Percentiles rank a stretch among this genome's conserved stretches.
Evolutionary conservation across 179 eudicot genomes (phyloP).

Genomic region (Gypsophila paniculata): DNA sequence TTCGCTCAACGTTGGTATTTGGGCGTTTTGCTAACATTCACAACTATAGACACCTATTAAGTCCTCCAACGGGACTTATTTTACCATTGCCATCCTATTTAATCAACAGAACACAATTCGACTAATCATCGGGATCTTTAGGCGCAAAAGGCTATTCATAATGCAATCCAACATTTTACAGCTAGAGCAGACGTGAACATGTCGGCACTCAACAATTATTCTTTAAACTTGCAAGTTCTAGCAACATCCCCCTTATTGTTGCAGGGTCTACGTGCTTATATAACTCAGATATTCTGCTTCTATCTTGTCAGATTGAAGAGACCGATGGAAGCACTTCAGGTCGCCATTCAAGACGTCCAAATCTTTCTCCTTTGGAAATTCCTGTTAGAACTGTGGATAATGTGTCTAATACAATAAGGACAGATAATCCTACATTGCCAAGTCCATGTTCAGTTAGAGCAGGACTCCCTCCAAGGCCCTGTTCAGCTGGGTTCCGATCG

Average conservation of each 20-base stretch:
- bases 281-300: not conserved
- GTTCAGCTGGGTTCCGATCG: slow-evolving; percentile 33
- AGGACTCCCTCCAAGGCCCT: slow-evolving; percentile 37
- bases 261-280: not conserved
- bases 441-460: slow-evolving; percentile 31
- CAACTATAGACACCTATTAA: too few relatives aligned
- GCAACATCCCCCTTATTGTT: not conserved
- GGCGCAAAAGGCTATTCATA: not conserved
- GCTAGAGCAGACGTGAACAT: not conserved
- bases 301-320: slow-evolving; percentile 24
- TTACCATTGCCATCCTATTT: not conserved
- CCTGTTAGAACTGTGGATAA: slow-evolving; percentile 28
- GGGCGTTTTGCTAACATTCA: not conserved
- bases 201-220: not conserved
- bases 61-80: not conserved
- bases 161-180: not conserved
- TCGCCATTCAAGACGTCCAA: slow-evolving; percentile 34
- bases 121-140: too few relatives aligned
- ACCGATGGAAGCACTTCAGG: slow-evolving; percentile 18
- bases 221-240: not conserved
- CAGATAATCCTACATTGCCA: slow-evolving; percentile 24
- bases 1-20: not conserved
- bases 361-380: slow-evolving; percentile 28
- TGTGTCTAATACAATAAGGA: slow-evolving; percentile 16
- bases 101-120: not conserved